phyloP scores from a whole-genome alignment of 495 filamentous ascomycete genomes.

The Penicillium soppii region DNA sequence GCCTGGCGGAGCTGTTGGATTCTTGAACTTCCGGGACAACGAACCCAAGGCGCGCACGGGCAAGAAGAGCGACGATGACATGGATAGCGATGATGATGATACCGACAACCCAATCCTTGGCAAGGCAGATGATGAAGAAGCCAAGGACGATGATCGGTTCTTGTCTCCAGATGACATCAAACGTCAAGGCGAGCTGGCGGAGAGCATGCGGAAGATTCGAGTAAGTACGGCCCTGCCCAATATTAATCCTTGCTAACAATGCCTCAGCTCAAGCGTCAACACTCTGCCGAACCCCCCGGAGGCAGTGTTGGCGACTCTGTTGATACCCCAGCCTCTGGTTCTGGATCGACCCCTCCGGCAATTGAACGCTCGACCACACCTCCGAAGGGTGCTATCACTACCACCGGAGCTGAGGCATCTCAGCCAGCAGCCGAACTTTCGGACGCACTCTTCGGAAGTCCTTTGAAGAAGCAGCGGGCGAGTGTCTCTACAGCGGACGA shows the following conservation, averaged over 20 bases:
- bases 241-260: conserved; percentile 9
- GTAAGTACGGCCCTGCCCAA: conserved; percentile 49
- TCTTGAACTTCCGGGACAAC: conserved; percentile 81
- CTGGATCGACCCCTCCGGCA: conserved; percentile 34
- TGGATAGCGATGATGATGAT: conserved; percentile 72
- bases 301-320: conserved; percentile 40
- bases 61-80: conserved; percentile 46
- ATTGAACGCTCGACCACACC: conserved; percentile 42
- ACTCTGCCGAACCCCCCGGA: conserved; percentile 75
- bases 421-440: conserved; percentile 32
- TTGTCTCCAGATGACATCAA: conserved; percentile 78
- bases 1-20: conserved; percentile 80
- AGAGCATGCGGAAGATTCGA: conserved; percentile 89
- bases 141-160: conserved; percentile 61
- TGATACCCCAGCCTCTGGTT: conserved; percentile 46
- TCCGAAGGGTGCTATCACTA: conserved; percentile 24
- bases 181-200: conserved; percentile 80
- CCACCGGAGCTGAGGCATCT: conserved; percentile 24
- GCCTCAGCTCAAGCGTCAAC: conserved; percentile 85
- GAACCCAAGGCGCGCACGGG: conserved; percentile 48
- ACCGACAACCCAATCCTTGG: conserved; percentile 49
- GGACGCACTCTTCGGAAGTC: conserved; percentile 65
- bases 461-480: conserved; percentile 78
- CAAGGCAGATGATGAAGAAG: conserved; percentile 73
- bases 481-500: conserved; percentile 65